Base-by-base conservation (phyloP, 2,329 filamentous ascomycete genomes). In the Orbilia ellipsospora region DNA sequence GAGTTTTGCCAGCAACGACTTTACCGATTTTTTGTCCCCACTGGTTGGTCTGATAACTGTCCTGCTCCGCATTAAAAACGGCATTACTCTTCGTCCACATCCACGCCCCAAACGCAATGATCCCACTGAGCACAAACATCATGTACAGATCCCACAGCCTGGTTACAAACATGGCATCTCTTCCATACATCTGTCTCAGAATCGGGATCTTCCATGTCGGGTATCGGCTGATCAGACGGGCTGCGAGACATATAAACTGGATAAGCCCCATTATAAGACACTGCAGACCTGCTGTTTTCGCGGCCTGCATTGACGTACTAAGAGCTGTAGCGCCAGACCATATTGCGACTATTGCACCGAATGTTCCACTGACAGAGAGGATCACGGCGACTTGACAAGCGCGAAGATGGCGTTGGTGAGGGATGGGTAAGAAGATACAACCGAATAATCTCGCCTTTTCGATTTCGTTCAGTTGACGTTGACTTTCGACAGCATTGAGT, bases 381-480 rank as follows among this genome's bases (percentile, higher is more conserved):
- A 75, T 48, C n/a, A 75, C 64, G 36, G 40, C 45, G 1, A 56
- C 10, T 26, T 69, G 64, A 23, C 72, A 69, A 28, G 61, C 50
- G 13, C 60, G 64, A 7, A 75, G 16, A 23, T 60, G 59, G 28
- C 45, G 31, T 48, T 65, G 72, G 40, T 62, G 59, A 4, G 51
- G 20, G 2, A 40, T 18, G 6, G 64, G 64, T 31, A 69, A 44
- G 36, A 50, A 69, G 6, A 40, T 20, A 40, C 18, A 55, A 13
- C 72, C 72, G n/a, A 42, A 20, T 28, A 65, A 20, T 12, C 64
- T 42, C 1, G 64, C 64, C 23, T 51, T 75, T 54, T 75, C 64
- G 48, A 69, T 73, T n/a, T 70, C 64, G 44, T 77, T 78, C 10
- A 80, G 68, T 56, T 80, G 78, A 16, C 77, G 76, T 31, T 80